Evolutionary conservation across 1,139 yeast genomes (phyloP), one percentile per base, ranked within the genome.

Genomic region (Chernovozyma aurita): DNA sequence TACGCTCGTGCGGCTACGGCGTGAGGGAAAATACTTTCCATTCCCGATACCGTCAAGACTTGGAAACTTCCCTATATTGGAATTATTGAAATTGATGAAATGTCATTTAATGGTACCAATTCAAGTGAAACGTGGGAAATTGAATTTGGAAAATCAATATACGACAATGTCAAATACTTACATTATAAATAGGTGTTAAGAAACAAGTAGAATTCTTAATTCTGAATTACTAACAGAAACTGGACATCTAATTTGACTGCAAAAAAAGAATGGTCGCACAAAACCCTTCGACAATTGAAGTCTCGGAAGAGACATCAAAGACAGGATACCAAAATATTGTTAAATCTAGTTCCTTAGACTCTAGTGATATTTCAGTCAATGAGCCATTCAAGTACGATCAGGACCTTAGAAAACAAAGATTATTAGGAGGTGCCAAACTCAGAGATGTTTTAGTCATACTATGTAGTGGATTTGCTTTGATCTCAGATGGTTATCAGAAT

Each of bases 401-500:
- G 3, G 68, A 59, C 13, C 52, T 47, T 26, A 59, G 76, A 51
- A 44, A 42, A 27, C 44, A 46, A 17, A 55, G 76, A 38, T 57
- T 63, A 34, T 48, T 38, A 7, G 52, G 50, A 1, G 66, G 65
- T 2, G 57, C 59, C 12, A 47, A 46, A 28, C 26, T 49, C 31
- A 58, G 47, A 32, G 73, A 68, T 42, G 45, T 62, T 22, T 49
- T 69, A 33, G 60, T 59, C 40, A 61, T 70, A 39, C 48, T 65
- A 20, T 65, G 73, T 51, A 63, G 76, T 36, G 78, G 78, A 16
- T 71, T 70, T 44, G 77, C 77, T 4, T 65, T 72, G 47, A 65
- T 72, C 33, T 70, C 76, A 9, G 78, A 73, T 54, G 78, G 78
- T 11, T 72, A 71, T 47, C 75, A 71, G 44, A 73, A 72, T 45